phyloP scores from a whole-genome alignment of 75 land plant genomes.

The Isoetes taiwanensis region DNA sequence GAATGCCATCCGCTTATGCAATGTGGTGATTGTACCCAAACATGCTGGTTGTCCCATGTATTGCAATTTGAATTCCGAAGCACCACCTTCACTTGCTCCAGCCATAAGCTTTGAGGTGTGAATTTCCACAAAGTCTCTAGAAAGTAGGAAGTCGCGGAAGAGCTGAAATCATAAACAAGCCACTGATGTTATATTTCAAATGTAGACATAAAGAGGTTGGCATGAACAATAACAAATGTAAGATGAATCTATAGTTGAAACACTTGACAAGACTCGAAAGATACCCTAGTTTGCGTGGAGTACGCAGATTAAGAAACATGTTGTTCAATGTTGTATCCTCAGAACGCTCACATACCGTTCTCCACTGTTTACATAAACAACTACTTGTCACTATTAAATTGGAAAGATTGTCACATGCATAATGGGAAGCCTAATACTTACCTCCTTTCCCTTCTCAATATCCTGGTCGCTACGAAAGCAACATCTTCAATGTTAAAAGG shows the following conservation, averaged over 20 bases:
- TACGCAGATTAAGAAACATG: slow-evolving; percentile 69
- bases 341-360: slow-evolving; percentile 57
- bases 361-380: too few relatives aligned
- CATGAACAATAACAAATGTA: too few relatives aligned
- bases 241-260: slow-evolving; percentile 14
- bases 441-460: slow-evolving; percentile 55
- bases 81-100: slow-evolving; percentile 96
- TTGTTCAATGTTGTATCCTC: slow-evolving; percentile 78
- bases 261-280: slow-evolving; percentile 56
- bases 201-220: too few relatives aligned
- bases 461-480: slow-evolving; percentile 77
- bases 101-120: slow-evolving; percentile 74
- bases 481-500: slow-evolving; percentile 88
- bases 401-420: too few relatives aligned
- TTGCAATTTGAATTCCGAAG: slow-evolving; percentile 75
- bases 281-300: slow-evolving; percentile 86
- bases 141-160: slow-evolving; percentile 46
- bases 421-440: too few relatives aligned
- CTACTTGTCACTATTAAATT: too few relatives aligned
- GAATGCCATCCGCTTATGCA: slow-evolving; percentile 88
- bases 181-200: too few relatives aligned
- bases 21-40: slow-evolving; percentile 84
- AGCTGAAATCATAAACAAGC: too few relatives aligned
- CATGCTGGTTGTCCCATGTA: slow-evolving; percentile 89
- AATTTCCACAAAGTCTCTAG: slow-evolving; percentile 49